Base-by-base conservation (phyloP, 768 basidiomycete genomes). In the Pleurotus platypus region DNA sequence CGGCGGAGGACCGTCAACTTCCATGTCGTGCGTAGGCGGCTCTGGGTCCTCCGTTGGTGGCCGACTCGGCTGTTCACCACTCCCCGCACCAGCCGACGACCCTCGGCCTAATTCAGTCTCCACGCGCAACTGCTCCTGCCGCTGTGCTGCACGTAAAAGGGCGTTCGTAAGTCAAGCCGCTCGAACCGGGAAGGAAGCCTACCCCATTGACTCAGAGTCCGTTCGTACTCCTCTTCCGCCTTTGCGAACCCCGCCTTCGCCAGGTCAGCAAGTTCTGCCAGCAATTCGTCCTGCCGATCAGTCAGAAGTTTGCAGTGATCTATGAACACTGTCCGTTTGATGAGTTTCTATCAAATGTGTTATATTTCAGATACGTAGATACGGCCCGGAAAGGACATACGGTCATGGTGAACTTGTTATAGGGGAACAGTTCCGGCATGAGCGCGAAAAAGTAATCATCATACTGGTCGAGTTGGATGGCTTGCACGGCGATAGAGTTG, bases 401-500 rank as follows among this genome's bases (percentile, higher is more conserved):
- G 50, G 81, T 89, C 87, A 98, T 94, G 0, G 92, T 96, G 68
- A 91, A 99, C 61, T 88, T 86, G 74, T 99, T 99, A 67, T 98
- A 98, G 0, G 94, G 93, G 64, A 98, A 94, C 39, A 96, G 69
- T 20, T 72, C 78, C 0, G 95, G 92, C 84, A 98, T 89, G 16
- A 89, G 76, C 63, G 84, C 87, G 73, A 96, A 98, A 69, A 96
- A 96, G 63, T 90, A 83, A 15, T 96, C 94, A 60, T 92, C 89
- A 70, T 96, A 97, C 67, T 95, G 86, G 68, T 87, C 90, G n/a
- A 90, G 78, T 24, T 80, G 75, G 64, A 96, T 84, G 0, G 96
- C 95, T 49, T 85, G 79, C 39, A 91, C 66, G 0, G 94, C 92
- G 40, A 92, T 79, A 8, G 82, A 68, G n/a, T 77, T 74, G 3